Percentiles rank a stretch among this genome's conserved stretches.
phyloP scores from a whole-genome alignment of 306 rosid species.

The Vigna trinervia region DNA sequence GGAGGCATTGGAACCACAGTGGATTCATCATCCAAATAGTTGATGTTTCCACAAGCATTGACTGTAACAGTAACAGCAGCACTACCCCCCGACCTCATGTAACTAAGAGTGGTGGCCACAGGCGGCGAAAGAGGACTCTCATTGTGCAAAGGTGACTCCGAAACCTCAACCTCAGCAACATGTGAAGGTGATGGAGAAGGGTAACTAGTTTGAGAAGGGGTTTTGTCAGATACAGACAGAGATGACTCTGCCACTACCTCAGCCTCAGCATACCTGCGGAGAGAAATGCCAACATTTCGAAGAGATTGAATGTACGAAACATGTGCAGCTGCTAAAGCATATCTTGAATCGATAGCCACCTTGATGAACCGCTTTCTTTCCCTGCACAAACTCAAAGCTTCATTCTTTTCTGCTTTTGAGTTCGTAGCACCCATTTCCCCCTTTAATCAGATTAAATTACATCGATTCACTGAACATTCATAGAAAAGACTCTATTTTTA shows the following conservation, averaged over 20 bases:
- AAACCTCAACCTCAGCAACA: conserved; percentile 61
- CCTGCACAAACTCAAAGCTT: conserved; percentile 79
- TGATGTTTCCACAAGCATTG: conserved; percentile 46
- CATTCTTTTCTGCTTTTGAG: conserved; percentile 79
- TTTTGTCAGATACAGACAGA: conserved; percentile 78
- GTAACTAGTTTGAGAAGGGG: conserved; percentile 88
- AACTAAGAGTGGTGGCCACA: conserved; percentile 55
- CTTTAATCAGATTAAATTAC: conserved; percentile 44
- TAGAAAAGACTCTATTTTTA: conserved; percentile 30
- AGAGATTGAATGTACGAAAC: conserved; percentile 82
- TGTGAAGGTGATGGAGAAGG: conserved; percentile 86
- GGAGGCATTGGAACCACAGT: conserved; percentile 61
- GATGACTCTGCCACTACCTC: conserved; percentile 84
- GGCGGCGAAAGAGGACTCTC: conserved; percentile 65
- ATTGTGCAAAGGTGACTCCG: conserved; percentile 71
- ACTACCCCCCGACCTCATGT: conserved; percentile 69
- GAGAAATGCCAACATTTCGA: conserved; percentile 73
- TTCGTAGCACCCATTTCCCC: conserved; percentile 73
- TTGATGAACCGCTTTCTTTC: conserved; percentile 79
- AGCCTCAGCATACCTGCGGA: conserved; percentile 84
- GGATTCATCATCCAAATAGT: conserved; percentile 66
- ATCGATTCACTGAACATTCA: conserved; percentile 36
- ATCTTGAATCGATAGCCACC: conserved; percentile 89
- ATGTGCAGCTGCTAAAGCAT: conserved; percentile 85
- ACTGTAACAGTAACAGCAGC: conserved; percentile 67